A percentile compares a stretch with the other conserved stretches of the same genome.
Evolutionary conservation across 2,329 filamentous ascomycete species (phyloP).

Genomic region (Colletotrichum spinosum): DNA sequence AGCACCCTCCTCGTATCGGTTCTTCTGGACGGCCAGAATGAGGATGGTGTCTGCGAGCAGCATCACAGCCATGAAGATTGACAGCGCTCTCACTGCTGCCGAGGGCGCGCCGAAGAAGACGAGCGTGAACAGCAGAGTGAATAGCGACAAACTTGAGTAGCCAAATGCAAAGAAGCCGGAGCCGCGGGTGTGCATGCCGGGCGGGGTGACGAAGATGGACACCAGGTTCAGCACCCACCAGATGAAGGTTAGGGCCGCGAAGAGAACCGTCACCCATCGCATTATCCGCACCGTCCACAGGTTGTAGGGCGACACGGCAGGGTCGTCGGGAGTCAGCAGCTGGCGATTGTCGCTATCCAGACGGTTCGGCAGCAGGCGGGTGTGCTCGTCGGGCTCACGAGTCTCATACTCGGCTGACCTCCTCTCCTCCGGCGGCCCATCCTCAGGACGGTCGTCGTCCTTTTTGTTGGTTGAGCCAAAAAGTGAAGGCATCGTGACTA

Average conservation of each 20-base stretch:
- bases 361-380: slow-evolving; percentile 76
- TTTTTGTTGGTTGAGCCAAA: slow-evolving; percentile 35
- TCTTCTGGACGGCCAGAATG: slow-evolving; percentile 78
- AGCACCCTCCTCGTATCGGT: slow-evolving; percentile 89
- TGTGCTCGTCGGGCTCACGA: slow-evolving; percentile 62
- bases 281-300: slow-evolving; percentile 89
- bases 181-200: slow-evolving; percentile 85
- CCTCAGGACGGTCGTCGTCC: slow-evolving; percentile 43
- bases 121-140: slow-evolving; percentile 80
- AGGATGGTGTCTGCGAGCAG: slow-evolving; percentile 82
- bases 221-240: slow-evolving; percentile 96
- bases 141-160: slow-evolving; percentile 82
- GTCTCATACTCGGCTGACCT: slow-evolving; percentile 14
- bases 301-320: slow-evolving; percentile 88
- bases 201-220: slow-evolving; percentile 90
- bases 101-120: slow-evolving; percentile 92
- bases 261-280: slow-evolving; percentile 80
- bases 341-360: slow-evolving; percentile 58
- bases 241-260: slow-evolving; percentile 80
- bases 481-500: slow-evolving; percentile 25
- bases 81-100: slow-evolving; percentile 79
- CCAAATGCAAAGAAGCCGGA: slow-evolving; percentile 93
- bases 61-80: slow-evolving; percentile 73
- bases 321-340: slow-evolving; percentile 54
- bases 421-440: slow-evolving; percentile 39